Evolutionary conservation across 2,329 filamentous ascomycete species (phyloP).

Genomic region (Cladophialophora exuberans): DNA sequence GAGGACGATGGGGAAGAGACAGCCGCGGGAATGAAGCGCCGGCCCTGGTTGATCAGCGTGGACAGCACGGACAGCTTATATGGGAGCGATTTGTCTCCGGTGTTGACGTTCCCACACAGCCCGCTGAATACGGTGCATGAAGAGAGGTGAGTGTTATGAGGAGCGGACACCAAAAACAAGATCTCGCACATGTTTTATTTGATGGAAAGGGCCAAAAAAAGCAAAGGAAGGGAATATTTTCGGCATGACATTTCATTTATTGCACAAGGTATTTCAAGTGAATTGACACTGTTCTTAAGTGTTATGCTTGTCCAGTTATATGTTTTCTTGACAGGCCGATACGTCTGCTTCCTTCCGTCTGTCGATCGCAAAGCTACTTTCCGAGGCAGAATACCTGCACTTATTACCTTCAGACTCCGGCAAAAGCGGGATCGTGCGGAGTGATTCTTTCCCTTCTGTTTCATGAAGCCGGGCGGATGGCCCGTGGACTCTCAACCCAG

Average conservation of each 20-base stretch:
- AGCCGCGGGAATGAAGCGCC: not conserved
- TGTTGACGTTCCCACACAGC: slow-evolving; percentile 22
- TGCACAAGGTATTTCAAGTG: no score
- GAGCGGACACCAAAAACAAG: not conserved
- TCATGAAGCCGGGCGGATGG: not conserved
- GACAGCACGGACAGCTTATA: slow-evolving; percentile 4
- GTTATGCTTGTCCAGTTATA: no score
- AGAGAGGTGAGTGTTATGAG: slow-evolving; percentile 7
- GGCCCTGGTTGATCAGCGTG: slow-evolving; percentile 20
- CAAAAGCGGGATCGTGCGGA: no score
- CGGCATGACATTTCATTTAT: no score
- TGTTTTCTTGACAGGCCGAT: no score
- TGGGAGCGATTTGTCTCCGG: slow-evolving; percentile 5
- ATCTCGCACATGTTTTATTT: no score
- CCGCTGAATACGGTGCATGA: slow-evolving; percentile 24
- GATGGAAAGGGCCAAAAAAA: not conserved
- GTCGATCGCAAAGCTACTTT: no score
- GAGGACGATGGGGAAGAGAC: not conserved
- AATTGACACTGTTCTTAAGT: no score
- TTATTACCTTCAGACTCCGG: no score
- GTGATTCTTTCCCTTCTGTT: no score
- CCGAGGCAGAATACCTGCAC: no score
- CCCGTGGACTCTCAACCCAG: not conserved
- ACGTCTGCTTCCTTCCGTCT: no score
- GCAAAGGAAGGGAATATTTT: not conserved